Evolutionary conservation across 495 filamentous ascomycete genomes (phyloP).

Genomic region (Chaetomidium leptoderma): DNA sequence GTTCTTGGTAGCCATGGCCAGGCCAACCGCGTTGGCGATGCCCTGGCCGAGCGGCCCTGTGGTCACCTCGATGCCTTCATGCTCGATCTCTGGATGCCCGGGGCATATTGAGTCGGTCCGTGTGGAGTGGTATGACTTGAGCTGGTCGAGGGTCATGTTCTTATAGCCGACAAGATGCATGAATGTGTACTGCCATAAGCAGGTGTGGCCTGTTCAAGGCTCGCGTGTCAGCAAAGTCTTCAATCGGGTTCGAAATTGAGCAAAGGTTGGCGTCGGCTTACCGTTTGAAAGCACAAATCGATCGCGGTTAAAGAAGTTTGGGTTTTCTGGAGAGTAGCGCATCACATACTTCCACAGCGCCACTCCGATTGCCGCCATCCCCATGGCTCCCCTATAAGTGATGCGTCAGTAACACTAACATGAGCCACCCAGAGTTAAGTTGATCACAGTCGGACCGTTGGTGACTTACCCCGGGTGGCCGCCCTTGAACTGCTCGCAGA

Average conservation of each 20-base stretch:
- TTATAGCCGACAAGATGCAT: conserved; percentile 57
- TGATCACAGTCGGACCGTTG: no score
- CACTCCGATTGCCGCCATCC: conserved; percentile 54
- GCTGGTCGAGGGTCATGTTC: conserved; percentile 55
- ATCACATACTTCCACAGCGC: conserved; percentile 52
- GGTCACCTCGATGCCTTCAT: conserved; percentile 58
- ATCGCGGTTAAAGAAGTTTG: conserved; percentile 50
- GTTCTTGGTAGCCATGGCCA: conserved; percentile 57
- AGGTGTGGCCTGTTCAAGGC: conserved; percentile 46
- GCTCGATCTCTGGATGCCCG: conserved; percentile 60
- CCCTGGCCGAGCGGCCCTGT: conserved; percentile 60
- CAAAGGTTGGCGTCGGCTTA: neutral
- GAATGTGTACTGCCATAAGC: conserved; percentile 57
- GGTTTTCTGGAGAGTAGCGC: conserved; percentile 46
- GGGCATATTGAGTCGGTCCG: conserved; percentile 51
- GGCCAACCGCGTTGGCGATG: conserved; percentile 55
- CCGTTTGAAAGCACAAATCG: conserved; percentile 54
- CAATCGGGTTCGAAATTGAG: neutral
- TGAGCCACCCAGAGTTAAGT: no score
- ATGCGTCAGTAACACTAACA: neutral
- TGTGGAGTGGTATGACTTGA: conserved; percentile 56
- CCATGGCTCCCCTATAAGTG: conserved; percentile 32
- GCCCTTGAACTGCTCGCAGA: conserved; percentile 6
- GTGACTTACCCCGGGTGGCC: neutral
- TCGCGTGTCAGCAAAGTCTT: neutral